Percentiles rank a stretch among this genome's conserved stretches.
These are phyloP conservation scores for Urtica urens DNA, from an alignment of 306 rosid genomes.

Conservation along the genomic window DNA sequence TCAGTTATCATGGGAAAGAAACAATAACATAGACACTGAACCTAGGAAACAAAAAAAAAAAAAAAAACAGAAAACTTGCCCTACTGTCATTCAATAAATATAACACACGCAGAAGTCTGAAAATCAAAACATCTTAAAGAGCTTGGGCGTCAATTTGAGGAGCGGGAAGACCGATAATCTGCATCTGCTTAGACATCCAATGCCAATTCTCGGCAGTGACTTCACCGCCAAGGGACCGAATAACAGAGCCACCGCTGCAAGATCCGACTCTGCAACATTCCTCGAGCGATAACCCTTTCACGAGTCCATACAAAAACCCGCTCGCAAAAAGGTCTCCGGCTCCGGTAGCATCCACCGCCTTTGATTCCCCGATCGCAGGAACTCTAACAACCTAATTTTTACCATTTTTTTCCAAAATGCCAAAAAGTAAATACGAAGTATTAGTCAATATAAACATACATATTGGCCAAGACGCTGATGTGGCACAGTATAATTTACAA, in stretches of 20 bases:
- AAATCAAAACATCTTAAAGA: too few relatives aligned
- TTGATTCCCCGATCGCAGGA: conserved; percentile 66
- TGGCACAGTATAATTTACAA: too few relatives aligned
- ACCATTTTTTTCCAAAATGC: too few relatives aligned
- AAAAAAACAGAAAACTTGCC: too few relatives aligned
- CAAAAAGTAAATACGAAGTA: too few relatives aligned
- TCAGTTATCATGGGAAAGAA: too few relatives aligned
- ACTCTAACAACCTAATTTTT: conserved; percentile 57
- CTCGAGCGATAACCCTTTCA: conserved; percentile 70
- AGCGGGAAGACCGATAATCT: conserved; percentile 44
- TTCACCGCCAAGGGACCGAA: conserved; percentile 84
- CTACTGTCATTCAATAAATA: too few relatives aligned
- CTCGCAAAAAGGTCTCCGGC: conserved; percentile 97
- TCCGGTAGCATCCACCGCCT: conserved; percentile 83
- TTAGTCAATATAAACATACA: too few relatives aligned
- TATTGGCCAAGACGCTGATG: too few relatives aligned
- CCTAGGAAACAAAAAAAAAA: too few relatives aligned
- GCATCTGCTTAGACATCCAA: conserved; percentile 94
- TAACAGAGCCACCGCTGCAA: conserved; percentile 90
- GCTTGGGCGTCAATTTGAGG: conserved; percentile 30
- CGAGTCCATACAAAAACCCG: conserved; percentile 82
- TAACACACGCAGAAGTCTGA: too few relatives aligned
- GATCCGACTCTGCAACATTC: conserved; percentile 85
- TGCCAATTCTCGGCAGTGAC: conserved; percentile 69
- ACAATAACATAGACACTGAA: too few relatives aligned